Evolutionary conservation across 345 rosid genomes (phyloP).

Genomic region (Gossypioides kirkii): DNA sequence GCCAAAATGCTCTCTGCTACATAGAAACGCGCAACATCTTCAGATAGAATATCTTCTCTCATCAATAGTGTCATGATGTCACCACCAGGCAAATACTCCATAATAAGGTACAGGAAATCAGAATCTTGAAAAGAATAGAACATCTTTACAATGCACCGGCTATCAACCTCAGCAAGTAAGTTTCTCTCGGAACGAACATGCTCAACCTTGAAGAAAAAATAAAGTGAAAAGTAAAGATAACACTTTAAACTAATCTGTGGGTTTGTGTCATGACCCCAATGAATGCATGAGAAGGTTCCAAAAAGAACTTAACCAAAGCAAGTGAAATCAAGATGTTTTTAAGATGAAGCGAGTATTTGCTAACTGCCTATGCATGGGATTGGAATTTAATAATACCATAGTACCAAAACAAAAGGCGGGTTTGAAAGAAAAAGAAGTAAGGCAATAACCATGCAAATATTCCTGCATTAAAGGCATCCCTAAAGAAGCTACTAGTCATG

Average conservation of each 20-base stretch:
- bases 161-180: conserved; percentile 95
- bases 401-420: not conserved
- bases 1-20: conserved; percentile 88
- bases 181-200: conserved; percentile 98
- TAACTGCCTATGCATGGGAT: not conserved
- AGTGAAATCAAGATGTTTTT: not conserved
- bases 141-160: conserved; percentile 81
- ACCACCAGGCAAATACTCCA: conserved; percentile 99
- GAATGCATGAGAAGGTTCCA: not conserved
- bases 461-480: not conserved
- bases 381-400: not conserved
- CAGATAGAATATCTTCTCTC: conserved; percentile 95
- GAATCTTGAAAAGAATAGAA: conserved; percentile 90
- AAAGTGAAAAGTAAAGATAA: conserved; percentile 6
- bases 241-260: not conserved
- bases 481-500: not conserved
- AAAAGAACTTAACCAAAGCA: not conserved
- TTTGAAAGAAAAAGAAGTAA: not conserved
- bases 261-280: conserved; percentile 2
- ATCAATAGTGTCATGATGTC: conserved; percentile 97
- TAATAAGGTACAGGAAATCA: conserved; percentile 75
- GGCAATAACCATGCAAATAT: not conserved
- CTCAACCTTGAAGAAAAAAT: conserved; percentile 63
- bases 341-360: conserved; percentile 5
- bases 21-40: conserved; percentile 89